Conservation (phyloP, 1,139 yeast genomes). For the Debaryomycetaceae sp. region DNA sequence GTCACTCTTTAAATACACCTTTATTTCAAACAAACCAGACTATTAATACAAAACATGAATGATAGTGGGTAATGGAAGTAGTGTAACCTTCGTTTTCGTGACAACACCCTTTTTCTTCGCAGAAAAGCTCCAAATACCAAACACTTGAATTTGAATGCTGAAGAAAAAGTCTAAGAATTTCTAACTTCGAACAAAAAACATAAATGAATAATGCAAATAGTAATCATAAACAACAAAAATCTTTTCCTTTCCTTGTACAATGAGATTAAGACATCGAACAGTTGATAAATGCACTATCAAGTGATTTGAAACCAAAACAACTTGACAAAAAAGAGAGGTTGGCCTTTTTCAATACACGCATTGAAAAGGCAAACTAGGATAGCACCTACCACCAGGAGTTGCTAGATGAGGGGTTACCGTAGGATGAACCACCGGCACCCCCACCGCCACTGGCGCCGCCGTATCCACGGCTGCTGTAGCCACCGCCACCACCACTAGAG, state of each 20-base stretch:
- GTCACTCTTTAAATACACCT: constrained; percentile 9
- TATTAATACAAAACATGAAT: constrained; percentile 5
- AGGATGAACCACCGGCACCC: constrained; percentile 19
- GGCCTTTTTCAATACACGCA: not conserved
- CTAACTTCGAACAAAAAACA: constrained; percentile 10
- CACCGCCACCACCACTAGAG: constrained; percentile 24
- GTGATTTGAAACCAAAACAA: constrained; percentile 6
- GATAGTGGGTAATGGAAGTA: constrained; percentile 3
- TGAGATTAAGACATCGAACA: constrained; percentile 31
- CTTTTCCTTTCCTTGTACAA: constrained; percentile 13
- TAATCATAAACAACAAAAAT: constrained; percentile 16
- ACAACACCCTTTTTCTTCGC: not conserved
- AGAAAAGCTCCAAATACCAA: not conserved
- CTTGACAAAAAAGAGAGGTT: constrained; percentile 1
- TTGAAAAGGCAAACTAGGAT: not conserved
- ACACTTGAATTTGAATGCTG: not conserved
- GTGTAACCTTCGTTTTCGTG: not conserved
- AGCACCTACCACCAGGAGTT: constrained; percentile 41
- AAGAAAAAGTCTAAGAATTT: not conserved
- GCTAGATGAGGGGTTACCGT: constrained; percentile 33
- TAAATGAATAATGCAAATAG: constrained; percentile 23
- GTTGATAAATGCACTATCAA: constrained; percentile 14
- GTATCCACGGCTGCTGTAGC: constrained; percentile 21
- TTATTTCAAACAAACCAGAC: constrained; percentile 8
- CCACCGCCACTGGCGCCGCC: constrained; percentile 17